phyloP scores from a whole-genome alignment of 768 basidiomycete genomes.

The Rhodotorula babjevae region DNA sequence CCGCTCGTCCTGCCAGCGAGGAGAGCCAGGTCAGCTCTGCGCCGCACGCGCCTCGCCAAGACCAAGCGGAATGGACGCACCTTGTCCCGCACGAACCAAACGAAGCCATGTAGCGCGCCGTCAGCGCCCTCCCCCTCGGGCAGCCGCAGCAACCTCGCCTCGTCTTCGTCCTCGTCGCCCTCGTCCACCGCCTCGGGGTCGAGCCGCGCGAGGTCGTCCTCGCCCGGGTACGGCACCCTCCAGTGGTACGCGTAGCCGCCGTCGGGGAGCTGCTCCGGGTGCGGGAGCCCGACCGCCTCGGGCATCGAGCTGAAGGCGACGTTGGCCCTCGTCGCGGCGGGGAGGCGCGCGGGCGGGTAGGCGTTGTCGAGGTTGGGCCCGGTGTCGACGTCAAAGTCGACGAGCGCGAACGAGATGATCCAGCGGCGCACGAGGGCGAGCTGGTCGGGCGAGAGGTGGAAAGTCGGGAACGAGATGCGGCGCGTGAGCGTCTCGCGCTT shows the following conservation, averaged over 20 bases:
- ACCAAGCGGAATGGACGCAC: conserved; percentile 12
- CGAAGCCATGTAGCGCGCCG: conserved; percentile 28
- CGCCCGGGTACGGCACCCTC: conserved; percentile 28
- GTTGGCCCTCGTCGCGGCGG: neutral
- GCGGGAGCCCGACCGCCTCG: conserved; percentile 22
- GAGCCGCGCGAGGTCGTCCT: neutral
- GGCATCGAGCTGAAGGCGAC: conserved; percentile 37
- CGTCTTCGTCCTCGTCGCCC: neutral
- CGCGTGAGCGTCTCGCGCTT: conserved; percentile 9
- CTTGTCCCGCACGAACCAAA: conserved; percentile 33
- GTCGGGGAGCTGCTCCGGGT: neutral
- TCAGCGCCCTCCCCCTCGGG: neutral
- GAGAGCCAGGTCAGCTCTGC: neutral
- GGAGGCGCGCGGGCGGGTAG: conserved; percentile 22
- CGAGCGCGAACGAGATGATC: conserved; percentile 35
- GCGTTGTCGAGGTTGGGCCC: conserved; percentile 32
- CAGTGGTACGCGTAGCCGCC: conserved; percentile 23
- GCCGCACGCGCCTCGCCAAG: no score
- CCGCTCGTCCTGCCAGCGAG: conserved; percentile 54
- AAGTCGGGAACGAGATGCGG: conserved; percentile 21
- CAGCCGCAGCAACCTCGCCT: neutral
- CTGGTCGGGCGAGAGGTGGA: conserved; percentile 1
- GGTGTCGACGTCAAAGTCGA: conserved; percentile 42
- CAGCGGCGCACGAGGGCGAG: conserved; percentile 8
- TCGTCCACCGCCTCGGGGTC: neutral